Percentiles rank a stretch among this genome's conserved stretches.
These are phyloP conservation scores for Eurotiales sp. DNA, from an alignment of 2,329 filamentous ascomycete species.

Conservation along the genomic window DNA sequence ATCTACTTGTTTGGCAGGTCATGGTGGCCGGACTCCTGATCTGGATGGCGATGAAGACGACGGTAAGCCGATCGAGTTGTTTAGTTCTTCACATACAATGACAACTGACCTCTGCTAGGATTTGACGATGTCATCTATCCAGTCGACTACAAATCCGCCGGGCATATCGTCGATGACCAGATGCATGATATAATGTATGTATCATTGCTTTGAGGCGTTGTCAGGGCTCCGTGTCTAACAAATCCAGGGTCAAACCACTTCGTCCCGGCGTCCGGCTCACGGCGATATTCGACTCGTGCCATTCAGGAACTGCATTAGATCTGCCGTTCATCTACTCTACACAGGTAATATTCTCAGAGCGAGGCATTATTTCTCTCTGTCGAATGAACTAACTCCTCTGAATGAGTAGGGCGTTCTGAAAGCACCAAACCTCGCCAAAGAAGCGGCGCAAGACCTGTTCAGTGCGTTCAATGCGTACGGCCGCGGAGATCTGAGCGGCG, in stretches of 20 bases:
- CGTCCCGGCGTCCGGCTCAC: conserved; percentile 77
- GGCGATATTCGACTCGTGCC: conserved; percentile 65
- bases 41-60: conserved; percentile 73
- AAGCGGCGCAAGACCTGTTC: conserved; percentile 61
- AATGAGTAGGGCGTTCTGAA: conserved; percentile 61
- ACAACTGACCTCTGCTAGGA: no score
- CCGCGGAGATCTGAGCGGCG: conserved; percentile 74
- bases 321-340: conserved; percentile 67
- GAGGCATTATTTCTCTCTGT: no score
- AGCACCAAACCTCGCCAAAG: conserved; percentile 64
- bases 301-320: conserved; percentile 64
- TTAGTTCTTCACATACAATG: no score
- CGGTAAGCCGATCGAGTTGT: no score
- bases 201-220: neutral
- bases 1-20: conserved; percentile 46
- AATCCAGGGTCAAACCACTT: conserved; percentile 63
- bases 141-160: conserved; percentile 64
- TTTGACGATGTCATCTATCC: conserved; percentile 77
- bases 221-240: neutral
- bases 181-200: conserved; percentile 65
- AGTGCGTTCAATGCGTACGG: conserved; percentile 71
- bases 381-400: neutral
- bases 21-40: conserved; percentile 72
- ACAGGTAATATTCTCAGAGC: conserved; percentile 36
- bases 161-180: conserved; percentile 74